A percentile compares a stretch with the other conserved stretches of the same genome.
Evolutionary conservation across 495 filamentous ascomycete genomes (phyloP).

Genomic region (Sordaria brevicollis): DNA sequence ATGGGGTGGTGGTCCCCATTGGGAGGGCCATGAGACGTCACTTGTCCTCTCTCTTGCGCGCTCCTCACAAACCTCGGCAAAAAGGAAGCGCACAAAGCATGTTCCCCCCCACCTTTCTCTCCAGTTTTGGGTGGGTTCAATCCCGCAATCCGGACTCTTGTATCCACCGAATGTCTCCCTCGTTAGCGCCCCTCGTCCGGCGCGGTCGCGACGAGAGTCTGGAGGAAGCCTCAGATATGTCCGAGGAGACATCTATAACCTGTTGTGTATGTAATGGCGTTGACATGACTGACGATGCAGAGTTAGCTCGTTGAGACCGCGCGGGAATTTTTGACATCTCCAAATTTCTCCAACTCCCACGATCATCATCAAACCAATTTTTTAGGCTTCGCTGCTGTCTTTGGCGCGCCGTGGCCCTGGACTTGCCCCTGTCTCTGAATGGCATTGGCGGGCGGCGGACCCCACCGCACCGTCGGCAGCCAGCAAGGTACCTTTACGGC

Average conservation of each 20-base stretch:
- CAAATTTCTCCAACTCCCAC: not conserved
- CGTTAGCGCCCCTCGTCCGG: not conserved
- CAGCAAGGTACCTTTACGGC: not conserved
- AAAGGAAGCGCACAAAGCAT: constrained; percentile 8
- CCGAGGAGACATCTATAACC: not conserved
- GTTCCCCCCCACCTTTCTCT: not conserved
- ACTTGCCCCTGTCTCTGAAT: no score
- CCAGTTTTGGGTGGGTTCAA: not conserved
- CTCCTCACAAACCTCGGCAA: constrained; percentile 23
- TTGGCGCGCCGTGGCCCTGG: not conserved
- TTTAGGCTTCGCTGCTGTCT: not conserved
- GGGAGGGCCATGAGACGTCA: constrained; percentile 20
- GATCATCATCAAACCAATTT: not conserved
- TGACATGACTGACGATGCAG: not conserved
- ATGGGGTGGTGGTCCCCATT: not conserved
- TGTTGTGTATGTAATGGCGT: no score
- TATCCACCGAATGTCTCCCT: not conserved
- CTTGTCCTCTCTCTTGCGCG: constrained; percentile 1
- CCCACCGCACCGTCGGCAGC: no score
- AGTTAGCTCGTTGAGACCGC: not conserved
- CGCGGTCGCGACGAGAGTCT: not conserved
- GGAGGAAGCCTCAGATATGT: not conserved
- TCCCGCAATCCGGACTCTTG: not conserved
- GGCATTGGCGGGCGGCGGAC: not conserved
- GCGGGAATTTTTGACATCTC: not conserved